Conservation (phyloP, 129 eudicot species). For the Tagetes patula region DNA sequence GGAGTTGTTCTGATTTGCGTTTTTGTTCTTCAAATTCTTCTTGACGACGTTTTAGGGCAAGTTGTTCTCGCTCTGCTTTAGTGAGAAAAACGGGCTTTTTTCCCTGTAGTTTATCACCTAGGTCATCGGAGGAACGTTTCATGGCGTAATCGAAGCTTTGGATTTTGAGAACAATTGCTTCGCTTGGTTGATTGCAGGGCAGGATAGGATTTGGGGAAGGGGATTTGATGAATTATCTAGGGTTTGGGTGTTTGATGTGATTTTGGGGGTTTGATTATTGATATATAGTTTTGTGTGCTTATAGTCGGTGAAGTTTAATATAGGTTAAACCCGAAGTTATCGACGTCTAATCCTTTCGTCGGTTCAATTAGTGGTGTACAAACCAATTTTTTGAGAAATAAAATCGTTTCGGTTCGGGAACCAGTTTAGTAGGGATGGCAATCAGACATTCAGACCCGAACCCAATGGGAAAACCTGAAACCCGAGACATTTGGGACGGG, state of each 20-base stretch:
- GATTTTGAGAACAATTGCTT: not conserved
- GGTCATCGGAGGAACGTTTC: constrained; percentile 39
- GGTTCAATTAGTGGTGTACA: too few species aligned
- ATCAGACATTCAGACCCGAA: too few species aligned
- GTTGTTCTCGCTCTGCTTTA: constrained; percentile 54
- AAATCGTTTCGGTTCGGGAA: too few species aligned
- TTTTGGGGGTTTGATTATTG: not conserved
- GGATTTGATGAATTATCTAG: not conserved
- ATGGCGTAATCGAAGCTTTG: constrained; percentile 7
- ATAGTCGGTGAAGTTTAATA: too few species aligned
- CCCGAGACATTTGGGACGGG: too few species aligned
- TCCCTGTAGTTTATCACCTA: constrained; percentile 33
- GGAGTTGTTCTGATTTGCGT: constrained; percentile 31
- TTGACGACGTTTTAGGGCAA: constrained; percentile 57
- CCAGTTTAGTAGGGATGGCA: too few species aligned
- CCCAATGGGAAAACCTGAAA: too few species aligned
- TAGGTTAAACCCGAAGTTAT: too few species aligned
- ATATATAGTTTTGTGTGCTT: too few species aligned
- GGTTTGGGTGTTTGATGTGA: not conserved
- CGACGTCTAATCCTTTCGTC: too few species aligned
- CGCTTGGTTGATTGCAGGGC: constrained; percentile 39
- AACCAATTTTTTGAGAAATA: too few species aligned
- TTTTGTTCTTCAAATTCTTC: constrained; percentile 44
- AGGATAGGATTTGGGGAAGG: constrained; percentile 9
- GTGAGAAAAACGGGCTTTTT: constrained; percentile 52